Evolutionary conservation across 192 early-diverging fungal genomes (phyloP), one percentile per base, ranked within the genome.

Genomic region (Coemansia sp.): DNA sequence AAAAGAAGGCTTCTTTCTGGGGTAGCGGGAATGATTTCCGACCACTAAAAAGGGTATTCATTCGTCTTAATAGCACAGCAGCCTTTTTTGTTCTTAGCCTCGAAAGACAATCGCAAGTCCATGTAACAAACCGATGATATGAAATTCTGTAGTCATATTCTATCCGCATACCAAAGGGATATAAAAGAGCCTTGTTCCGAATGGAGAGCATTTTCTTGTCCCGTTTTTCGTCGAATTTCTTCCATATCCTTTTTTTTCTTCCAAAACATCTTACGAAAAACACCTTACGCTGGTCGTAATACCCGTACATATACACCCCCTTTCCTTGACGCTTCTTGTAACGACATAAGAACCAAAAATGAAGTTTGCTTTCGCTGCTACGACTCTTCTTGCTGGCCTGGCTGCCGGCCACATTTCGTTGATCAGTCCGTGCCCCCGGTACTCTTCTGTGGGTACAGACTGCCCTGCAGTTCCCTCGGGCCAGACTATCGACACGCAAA

Each of bases 381-480:
- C 52, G 6, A 16, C 26, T 53, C 52, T 53, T 28, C 52, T 53
- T 25, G 52, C 52, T 18, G 29, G 52, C 25, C 49, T 45, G 15
- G 67, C 59, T 5, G 43, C 30, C 33, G 59, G 40, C 25, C 77
- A 80, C 52, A 66, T 67, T 26, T 66, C 67, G 2, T 39, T 80
- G 8, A 56, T 71, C 48, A 59, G 26, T 16, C 77, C 77, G 0
- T 80, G 77, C 69, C 64, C 77, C 1, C 64, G 72, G 18, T 74
- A 80, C 34, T 65, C 76, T 28, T 71, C 76, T 9, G 42, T 58
- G 15, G 61, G 67, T 46, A 40, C 34, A 29, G 56, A 77, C 35
- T 87, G 86, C 63, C 84, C 84, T 0, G 57, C 71, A 4, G 63
- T 75, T 26, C 78, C 86, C 2, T 51, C 64, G 1, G 86, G 86